Evolutionary conservation across 805 yeast genomes (phyloP).

Genomic region (Candida taoyuanica): DNA sequence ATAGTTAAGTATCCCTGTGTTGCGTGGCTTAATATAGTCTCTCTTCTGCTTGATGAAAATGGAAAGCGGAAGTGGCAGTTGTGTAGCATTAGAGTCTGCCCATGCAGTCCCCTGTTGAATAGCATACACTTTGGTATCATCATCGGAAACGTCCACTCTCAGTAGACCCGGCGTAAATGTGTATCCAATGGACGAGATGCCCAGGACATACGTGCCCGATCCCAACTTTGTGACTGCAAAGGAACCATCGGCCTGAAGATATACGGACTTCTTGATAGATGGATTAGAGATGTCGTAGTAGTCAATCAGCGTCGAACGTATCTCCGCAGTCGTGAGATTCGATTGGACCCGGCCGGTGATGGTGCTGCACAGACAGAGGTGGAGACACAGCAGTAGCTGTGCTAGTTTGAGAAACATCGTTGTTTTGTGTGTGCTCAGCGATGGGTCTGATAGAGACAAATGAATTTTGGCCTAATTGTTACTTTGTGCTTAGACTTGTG

Average conservation of each 20-base stretch:
- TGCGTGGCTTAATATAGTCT: slow-evolving; percentile 30
- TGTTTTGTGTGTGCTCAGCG: too few species aligned
- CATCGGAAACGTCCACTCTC: slow-evolving; percentile 1
- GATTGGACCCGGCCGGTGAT: too few species aligned
- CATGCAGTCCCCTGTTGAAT: not conserved
- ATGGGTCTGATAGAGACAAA: too few species aligned
- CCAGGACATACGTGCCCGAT: slow-evolving; percentile 19
- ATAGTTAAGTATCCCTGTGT: slow-evolving; percentile 29
- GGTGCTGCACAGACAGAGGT: too few species aligned
- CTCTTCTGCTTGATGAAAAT: slow-evolving; percentile 28
- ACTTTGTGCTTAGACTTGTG: too few species aligned
- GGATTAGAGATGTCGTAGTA: not conserved
- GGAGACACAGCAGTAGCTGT: too few species aligned
- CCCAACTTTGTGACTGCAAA: slow-evolving; percentile 16
- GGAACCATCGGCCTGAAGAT: slow-evolving; percentile 7
- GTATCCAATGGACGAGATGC: slow-evolving; percentile 18
- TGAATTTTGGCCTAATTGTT: too few species aligned
- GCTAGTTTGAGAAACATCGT: too few species aligned
- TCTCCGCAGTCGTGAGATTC: not conserved
- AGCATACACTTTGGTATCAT: not conserved
- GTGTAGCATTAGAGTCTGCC: slow-evolving; percentile 2
- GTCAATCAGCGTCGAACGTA: not conserved
- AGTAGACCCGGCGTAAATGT: slow-evolving; percentile 23
- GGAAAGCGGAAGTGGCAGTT: slow-evolving; percentile 16
- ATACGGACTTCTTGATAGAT: not conserved